Percentiles rank a stretch among this genome's conserved stretches.
phyloP scores from a whole-genome alignment of 148 eudicot species.

The Vaccinium macrocarpon region DNA sequence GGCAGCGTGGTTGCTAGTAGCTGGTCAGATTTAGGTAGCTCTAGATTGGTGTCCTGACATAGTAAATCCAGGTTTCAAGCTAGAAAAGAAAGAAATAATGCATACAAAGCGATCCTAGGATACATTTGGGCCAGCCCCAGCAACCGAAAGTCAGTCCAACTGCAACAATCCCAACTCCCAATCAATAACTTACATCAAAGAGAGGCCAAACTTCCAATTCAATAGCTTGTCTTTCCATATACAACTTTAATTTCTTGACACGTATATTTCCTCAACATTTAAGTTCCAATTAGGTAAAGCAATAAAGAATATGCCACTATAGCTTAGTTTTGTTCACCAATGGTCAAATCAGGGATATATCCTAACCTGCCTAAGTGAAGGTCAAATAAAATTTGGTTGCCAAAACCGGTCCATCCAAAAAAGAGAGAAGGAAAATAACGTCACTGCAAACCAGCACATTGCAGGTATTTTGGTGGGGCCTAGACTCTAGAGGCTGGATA shows the following conservation, averaged over 20 bases:
- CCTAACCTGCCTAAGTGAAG: not conserved
- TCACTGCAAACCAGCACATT: not conserved
- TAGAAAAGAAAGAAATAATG: not conserved
- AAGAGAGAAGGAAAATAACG: not conserved
- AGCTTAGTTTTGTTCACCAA: not conserved
- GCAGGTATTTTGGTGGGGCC: constrained; percentile 3
- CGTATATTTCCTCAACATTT: not conserved
- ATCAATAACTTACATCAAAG: constrained; percentile 5
- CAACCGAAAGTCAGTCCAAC: not conserved
- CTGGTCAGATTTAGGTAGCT: not conserved
- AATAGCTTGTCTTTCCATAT: not conserved
- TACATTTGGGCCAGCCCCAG: not conserved
- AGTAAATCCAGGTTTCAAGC: not conserved
- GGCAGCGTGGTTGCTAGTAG: not conserved
- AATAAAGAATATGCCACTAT: not conserved
- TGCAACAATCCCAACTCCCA: not conserved
- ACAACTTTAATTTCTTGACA: not conserved
- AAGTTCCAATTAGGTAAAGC: not conserved
- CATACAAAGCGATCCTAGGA: not conserved
- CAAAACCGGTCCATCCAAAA: constrained; percentile 4
- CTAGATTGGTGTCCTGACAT: not conserved
- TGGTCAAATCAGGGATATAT: not conserved
- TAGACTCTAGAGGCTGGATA: constrained; percentile 3
- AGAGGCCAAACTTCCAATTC: constrained; percentile 3
- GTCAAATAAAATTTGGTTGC: constrained; percentile 3